Percentiles rank a stretch among this genome's conserved stretches.
These are phyloP conservation scores for Plantago coronopus DNA, from an alignment of 305 asterid species.

Conservation along the genomic window DNA sequence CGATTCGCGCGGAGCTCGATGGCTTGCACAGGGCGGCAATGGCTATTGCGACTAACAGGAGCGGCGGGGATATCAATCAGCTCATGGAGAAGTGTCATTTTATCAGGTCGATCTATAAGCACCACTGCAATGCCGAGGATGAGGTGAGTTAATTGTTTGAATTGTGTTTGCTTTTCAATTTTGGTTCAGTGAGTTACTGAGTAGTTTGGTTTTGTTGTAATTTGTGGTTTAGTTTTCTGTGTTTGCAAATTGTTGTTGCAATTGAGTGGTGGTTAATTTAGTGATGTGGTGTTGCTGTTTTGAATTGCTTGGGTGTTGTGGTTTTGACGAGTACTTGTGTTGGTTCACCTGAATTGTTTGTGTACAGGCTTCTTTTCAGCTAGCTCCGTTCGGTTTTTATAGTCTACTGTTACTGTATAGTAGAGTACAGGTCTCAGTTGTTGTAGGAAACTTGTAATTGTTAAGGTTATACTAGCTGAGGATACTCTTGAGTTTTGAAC, in stretches of 20 bases:
- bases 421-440: not conserved
- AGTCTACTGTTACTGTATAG: not conserved
- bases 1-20: constrained; percentile 77
- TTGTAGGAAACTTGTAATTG: not conserved
- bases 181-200: constrained; percentile 7
- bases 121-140: constrained; percentile 98
- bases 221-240: not conserved
- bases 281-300: not conserved
- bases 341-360: not conserved
- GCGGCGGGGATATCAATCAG: constrained; percentile 59
- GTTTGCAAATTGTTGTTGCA: not conserved
- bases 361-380: not conserved
- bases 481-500: not conserved
- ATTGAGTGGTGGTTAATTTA: not conserved
- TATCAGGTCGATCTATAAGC: constrained; percentile 81
- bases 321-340: not conserved
- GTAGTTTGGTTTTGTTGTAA: constrained; percentile 9
- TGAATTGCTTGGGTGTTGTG: not conserved
- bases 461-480: no score
- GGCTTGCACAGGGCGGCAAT: constrained; percentile 73
- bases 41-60: constrained; percentile 60
- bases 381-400: not conserved
- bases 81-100: constrained; percentile 64
- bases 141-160: constrained; percentile 47
- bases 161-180: constrained; percentile 4